phyloP scores from a whole-genome alignment of 495 filamentous ascomycete species.

The Penicillium coffeae region DNA sequence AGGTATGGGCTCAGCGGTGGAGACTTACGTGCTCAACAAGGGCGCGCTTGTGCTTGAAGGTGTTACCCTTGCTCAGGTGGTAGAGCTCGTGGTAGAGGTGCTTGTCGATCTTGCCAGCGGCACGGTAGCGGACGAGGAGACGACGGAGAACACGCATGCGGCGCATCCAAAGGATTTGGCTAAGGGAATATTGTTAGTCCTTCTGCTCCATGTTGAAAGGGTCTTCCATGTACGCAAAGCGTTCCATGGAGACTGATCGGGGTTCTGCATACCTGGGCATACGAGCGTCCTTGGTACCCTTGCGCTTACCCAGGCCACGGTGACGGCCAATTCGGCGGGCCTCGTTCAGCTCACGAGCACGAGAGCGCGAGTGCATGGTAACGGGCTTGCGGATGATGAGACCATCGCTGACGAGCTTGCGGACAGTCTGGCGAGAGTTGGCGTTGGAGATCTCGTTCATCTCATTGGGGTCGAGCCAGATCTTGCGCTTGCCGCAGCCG shows the following conservation, averaged over 20 bases:
- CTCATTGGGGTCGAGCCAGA: conserved; percentile 99
- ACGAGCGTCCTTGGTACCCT: conserved; percentile 99
- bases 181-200: conserved; percentile 32
- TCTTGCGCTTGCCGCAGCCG: conserved; percentile 98
- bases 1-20: too few relatives aligned
- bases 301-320: conserved; percentile 99
- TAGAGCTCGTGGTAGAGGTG: conserved; percentile 99
- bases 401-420: conserved; percentile 99
- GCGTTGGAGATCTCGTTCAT: conserved; percentile 99
- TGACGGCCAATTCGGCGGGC: conserved; percentile 92
- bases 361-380: conserved; percentile 97
- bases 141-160: conserved; percentile 98
- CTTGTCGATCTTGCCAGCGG: conserved; percentile 99
- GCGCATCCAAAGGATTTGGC: conserved; percentile 98
- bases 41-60: conserved; percentile 99
- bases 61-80: conserved; percentile 99
- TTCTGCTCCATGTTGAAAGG: conserved; percentile 3
- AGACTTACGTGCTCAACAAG: conserved; percentile 99
- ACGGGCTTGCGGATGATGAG: conserved; percentile 99
- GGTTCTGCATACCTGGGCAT: conserved; percentile 81
- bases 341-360: conserved; percentile 85
- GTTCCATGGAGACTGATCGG: background rate
- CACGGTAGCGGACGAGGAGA: conserved; percentile 98
- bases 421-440: conserved; percentile 99
- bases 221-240: background rate